These are phyloP conservation scores for Penicillium hesseltinei DNA, from an alignment of 2,329 filamentous ascomycete species.

Conservation along the genomic window DNA sequence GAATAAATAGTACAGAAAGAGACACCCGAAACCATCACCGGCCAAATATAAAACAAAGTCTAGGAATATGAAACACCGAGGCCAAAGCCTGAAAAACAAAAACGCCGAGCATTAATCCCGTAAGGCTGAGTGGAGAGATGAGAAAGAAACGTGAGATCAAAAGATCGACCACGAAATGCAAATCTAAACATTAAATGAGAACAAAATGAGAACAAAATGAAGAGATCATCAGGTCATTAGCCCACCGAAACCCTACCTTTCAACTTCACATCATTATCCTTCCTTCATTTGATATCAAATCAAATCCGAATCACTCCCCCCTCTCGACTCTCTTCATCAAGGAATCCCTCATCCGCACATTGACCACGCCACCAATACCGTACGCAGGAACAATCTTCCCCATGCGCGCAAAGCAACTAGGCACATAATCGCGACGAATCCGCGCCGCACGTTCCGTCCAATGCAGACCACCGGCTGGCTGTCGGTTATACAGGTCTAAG, in stretches of 20 bases:
- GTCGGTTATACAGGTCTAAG: conserved; percentile 79
- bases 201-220: background rate
- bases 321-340: conserved; percentile 61
- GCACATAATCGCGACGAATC: conserved; percentile 72
- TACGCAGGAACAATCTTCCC: conserved; percentile 85
- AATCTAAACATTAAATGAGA: conserved; percentile 5
- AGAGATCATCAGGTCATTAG: conserved; percentile 7
- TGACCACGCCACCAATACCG: conserved; percentile 83
- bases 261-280: background rate
- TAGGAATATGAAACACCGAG: background rate
- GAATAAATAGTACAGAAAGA: background rate
- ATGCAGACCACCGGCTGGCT: conserved; percentile 41
- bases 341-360: conserved; percentile 65
- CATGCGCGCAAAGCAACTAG: conserved; percentile 72
- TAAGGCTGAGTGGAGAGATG: conserved; percentile 9
- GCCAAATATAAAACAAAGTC: background rate
- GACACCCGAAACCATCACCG: background rate
- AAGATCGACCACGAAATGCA: conserved; percentile 1
- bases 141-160: background rate
- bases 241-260: background rate
- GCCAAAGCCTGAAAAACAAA: background rate
- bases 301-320: conserved; percentile 20
- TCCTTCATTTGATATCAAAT: background rate
- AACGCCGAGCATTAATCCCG: background rate
- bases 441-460: conserved; percentile 63